These are phyloP conservation scores for Fusarium continuum DNA, from an alignment of 2,329 filamentous ascomycete genomes.

Conservation along the genomic window DNA sequence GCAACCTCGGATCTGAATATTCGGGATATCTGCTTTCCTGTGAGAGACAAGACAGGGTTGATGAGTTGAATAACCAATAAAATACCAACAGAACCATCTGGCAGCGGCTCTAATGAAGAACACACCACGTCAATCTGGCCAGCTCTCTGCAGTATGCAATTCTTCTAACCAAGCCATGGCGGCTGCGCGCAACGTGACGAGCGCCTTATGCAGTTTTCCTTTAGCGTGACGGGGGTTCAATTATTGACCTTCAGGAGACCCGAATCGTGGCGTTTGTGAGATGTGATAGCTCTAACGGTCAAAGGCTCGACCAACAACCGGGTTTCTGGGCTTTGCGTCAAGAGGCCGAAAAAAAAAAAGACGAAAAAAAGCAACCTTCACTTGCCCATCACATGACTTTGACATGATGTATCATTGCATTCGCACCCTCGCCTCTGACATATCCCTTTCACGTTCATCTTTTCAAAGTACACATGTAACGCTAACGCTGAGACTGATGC, in stretches of 20 bases:
- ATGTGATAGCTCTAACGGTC: constrained; percentile 30
- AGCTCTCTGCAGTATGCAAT: constrained; percentile 1
- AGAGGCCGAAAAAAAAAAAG: background rate
- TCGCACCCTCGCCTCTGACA: background rate
- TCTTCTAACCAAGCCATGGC: background rate
- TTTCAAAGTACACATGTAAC: constrained; percentile 1
- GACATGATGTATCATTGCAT: background rate
- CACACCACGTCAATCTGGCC: constrained; percentile 9
- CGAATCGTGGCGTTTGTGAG: constrained; percentile 34
- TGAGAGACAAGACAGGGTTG: background rate
- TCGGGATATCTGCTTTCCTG: constrained; percentile 4
- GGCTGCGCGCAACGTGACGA: background rate
- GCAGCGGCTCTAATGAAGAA: constrained; percentile 1
- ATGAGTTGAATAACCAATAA: constrained; percentile 11
- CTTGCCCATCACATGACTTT: constrained; percentile 12
- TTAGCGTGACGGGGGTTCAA: constrained; percentile 27
- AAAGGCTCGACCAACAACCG: constrained; percentile 1
- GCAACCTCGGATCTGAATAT: constrained; percentile 20
- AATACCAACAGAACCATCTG: background rate
- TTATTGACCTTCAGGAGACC: background rate
- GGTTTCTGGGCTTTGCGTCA: background rate
- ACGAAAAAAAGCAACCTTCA: background rate
- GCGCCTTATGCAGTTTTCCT: constrained; percentile 15
- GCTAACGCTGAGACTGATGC: background rate
- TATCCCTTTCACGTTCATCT: background rate